Percentiles rank a stretch among this genome's conserved stretches.
phyloP scores from a whole-genome alignment of 202 grass and related monocot species.

The Panicum hallii region DNA sequence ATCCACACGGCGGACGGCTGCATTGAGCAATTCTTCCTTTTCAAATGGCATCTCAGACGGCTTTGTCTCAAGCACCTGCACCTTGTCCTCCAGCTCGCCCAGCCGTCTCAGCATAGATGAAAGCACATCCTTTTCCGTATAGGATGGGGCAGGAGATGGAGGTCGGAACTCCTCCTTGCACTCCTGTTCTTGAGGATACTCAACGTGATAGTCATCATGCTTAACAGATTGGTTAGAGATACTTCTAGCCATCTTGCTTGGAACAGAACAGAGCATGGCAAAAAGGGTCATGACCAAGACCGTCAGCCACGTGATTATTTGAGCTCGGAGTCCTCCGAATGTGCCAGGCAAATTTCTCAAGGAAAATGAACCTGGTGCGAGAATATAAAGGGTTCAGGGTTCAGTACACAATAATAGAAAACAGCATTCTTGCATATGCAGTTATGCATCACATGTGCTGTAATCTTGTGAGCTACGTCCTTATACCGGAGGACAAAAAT shows the following conservation, averaged over 20 bases:
- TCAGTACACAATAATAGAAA: conserved; percentile 9
- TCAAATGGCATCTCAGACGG: conserved; percentile 90
- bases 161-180: conserved; percentile 84
- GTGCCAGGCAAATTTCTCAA: conserved; percentile 42
- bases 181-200: conserved; percentile 61
- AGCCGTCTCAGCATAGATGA: conserved; percentile 75
- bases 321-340: conserved; percentile 56
- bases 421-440: not conserved
- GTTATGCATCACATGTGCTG: not conserved
- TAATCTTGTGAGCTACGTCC: conserved; percentile 2
- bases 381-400: conserved; percentile 33
- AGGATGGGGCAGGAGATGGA: conserved; percentile 85
- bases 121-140: conserved; percentile 75
- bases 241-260: conserved; percentile 69
- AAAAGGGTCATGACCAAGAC: conserved; percentile 75
- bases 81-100: conserved; percentile 85
- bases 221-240: conserved; percentile 57
- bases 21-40: conserved; percentile 93
- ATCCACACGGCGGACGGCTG: conserved; percentile 83
- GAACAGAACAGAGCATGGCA: conserved; percentile 58
- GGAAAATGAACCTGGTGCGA: conserved; percentile 53
- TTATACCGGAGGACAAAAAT: not conserved
- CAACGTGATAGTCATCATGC: conserved; percentile 51
- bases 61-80: conserved; percentile 79
- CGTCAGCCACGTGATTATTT: conserved; percentile 72